Conservation (phyloP, 1,284 basidiomycete species). For the Rhodofomes roseus region DNA sequence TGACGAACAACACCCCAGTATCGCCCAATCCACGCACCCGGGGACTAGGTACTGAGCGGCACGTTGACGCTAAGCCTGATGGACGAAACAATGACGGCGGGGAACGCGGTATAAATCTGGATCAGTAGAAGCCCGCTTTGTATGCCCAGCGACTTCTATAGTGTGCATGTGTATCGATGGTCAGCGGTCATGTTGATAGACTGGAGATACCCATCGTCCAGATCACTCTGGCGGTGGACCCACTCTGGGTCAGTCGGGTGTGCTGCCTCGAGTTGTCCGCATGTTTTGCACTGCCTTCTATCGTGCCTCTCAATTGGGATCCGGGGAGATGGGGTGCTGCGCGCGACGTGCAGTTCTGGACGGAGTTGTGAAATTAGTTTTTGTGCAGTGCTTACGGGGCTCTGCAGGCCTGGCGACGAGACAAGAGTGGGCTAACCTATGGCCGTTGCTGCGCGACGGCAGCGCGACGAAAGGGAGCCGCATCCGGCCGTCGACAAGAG, state of each 20-base stretch:
- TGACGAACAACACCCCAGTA: not conserved
- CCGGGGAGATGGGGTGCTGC: not conserved
- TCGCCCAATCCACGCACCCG: not conserved
- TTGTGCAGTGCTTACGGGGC: not conserved
- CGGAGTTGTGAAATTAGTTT: not conserved
- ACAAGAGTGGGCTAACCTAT: not conserved
- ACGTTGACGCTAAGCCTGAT: constrained; percentile 6
- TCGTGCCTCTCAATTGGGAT: constrained; percentile 1
- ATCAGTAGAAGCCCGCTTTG: constrained; percentile 1
- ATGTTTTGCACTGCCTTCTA: constrained; percentile 8
- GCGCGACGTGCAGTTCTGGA: not conserved
- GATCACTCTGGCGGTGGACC: not conserved
- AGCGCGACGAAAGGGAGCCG: not conserved
- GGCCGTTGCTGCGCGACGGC: not conserved
- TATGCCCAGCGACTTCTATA: not conserved
- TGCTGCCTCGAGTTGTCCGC: constrained; percentile 11
- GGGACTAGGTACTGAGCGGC: not conserved
- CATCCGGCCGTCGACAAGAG: not conserved
- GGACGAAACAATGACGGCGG: not conserved
- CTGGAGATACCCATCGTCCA: constrained; percentile 7
- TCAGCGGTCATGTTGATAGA: not conserved
- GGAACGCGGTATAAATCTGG: constrained; percentile 1
- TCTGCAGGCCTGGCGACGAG: not conserved
- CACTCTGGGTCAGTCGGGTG: constrained; percentile 4
- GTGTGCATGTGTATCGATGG: constrained; percentile 9